Evolutionary conservation across 2,329 filamentous ascomycete species (phyloP).

Genomic region (Colletotrichum cereale): DNA sequence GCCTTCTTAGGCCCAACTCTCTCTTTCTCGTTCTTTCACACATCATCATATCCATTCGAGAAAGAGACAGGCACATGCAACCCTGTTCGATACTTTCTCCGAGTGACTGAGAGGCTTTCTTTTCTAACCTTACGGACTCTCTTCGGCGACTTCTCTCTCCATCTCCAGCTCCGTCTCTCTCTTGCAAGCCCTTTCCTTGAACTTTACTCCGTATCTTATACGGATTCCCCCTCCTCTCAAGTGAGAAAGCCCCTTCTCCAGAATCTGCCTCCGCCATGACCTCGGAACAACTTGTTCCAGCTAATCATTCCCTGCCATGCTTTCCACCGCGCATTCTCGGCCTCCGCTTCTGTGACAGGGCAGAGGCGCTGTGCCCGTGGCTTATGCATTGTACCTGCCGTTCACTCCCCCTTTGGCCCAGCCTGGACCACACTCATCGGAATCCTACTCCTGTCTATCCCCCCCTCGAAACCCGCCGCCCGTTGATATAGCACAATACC

Average conservation of each 20-base stretch:
- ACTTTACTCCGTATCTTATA: background rate
- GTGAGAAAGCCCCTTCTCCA: background rate
- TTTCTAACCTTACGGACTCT: background rate
- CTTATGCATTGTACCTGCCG: constrained; percentile 38
- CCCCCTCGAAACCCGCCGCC: background rate
- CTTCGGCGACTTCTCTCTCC: background rate
- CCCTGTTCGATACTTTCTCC: background rate
- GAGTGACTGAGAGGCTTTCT: background rate
- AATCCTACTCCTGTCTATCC: constrained; percentile 7
- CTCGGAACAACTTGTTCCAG: background rate
- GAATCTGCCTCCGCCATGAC: background rate
- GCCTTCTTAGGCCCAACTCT: background rate
- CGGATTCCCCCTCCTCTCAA: background rate
- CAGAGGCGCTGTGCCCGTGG: background rate
- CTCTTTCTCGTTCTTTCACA: background rate
- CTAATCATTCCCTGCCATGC: background rate
- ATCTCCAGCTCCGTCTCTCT: too few species aligned
- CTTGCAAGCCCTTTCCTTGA: too few species aligned
- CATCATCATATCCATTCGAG: background rate
- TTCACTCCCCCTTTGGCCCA: constrained; percentile 30
- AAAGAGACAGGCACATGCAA: background rate
- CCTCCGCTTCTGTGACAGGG: constrained; percentile 5
- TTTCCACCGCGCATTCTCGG: constrained; percentile 1
- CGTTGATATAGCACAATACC: background rate
- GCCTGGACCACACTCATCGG: background rate